phyloP scores from a whole-genome alignment of 768 basidiomycete species.

The Leccinellum albellum region DNA sequence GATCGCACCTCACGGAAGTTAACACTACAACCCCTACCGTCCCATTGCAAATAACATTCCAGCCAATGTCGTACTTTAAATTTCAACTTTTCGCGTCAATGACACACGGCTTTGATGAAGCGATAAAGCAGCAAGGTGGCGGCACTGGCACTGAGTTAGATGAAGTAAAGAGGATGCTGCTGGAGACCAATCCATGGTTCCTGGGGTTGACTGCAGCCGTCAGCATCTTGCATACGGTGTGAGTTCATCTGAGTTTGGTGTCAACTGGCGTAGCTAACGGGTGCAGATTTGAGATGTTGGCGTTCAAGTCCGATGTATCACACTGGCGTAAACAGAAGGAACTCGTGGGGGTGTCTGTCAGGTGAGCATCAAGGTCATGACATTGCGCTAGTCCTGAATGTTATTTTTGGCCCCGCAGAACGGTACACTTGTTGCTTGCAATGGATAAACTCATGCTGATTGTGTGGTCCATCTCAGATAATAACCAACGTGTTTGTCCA shows the following conservation, averaged over 20 bases:
- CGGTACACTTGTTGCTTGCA: slow-evolving; percentile 40
- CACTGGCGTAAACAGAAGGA: slow-evolving; percentile 96
- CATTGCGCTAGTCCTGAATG: slow-evolving; percentile 16
- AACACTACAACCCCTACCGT: slow-evolving; percentile 77
- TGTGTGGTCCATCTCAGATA: slow-evolving; percentile 43
- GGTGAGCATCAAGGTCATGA: slow-evolving; percentile 43
- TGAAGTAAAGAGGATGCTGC: slow-evolving; percentile 92
- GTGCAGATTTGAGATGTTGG: slow-evolving; percentile 86
- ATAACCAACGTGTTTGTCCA: slow-evolving; percentile 95
- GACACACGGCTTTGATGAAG: slow-evolving; percentile 84
- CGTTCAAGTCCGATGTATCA: slow-evolving; percentile 91
- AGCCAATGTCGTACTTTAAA: slow-evolving; percentile 82
- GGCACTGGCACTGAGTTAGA: slow-evolving; percentile 72
- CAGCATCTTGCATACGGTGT: slow-evolving; percentile 85
- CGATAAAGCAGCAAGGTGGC: slow-evolving; percentile 69
- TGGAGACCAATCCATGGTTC: slow-evolving; percentile 87
- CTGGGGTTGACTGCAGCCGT: slow-evolving; percentile 81
- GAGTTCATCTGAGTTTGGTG: slow-evolving; percentile 30
- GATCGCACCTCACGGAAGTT: slow-evolving; percentile 77
- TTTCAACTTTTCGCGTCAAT: slow-evolving; percentile 85
- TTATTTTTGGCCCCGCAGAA: slow-evolving; percentile 36
- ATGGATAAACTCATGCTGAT: slow-evolving; percentile 9
- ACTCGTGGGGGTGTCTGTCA: slow-evolving; percentile 90
- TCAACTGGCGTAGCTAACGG: slow-evolving; percentile 9
- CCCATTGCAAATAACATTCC: slow-evolving; percentile 78